Base-by-base conservation (phyloP, 1,139 yeast species). In the Candida sojae region DNA sequence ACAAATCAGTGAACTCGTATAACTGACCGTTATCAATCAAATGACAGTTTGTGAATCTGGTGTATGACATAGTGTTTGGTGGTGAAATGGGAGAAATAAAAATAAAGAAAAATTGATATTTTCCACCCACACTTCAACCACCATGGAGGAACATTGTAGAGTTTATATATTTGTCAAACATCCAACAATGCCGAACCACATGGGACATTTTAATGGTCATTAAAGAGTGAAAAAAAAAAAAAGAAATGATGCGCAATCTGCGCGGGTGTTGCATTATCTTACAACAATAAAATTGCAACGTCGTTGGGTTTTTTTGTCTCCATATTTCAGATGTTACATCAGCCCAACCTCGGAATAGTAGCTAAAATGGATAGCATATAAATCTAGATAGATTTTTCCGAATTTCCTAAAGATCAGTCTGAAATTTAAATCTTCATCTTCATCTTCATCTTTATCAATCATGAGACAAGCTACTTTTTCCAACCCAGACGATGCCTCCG, bases 1-100 rank as follows among this genome's bases (percentile, higher is more conserved):
- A 80, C 45, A 82, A 64, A 51, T 80, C 84, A 21, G 66, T 62
- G 48, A 66, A 60, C 35, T 63, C 59, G 48, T 61, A 61, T 38
- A 79, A 62, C 48, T 62, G 61, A 5, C 85, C 85, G 48, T 76
- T 70, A 52, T 81, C 85, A 46, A 82, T 75, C 47, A 82, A 67
- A 42, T 71, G 68, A 56, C 85, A 75, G 61, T 82, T 82, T 43
- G 81, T 76, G 57, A 80, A 79, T 56, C 51, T 55, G 7, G 58
- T 55, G 43, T 42, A 49, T 32, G 46, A 43, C 34, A 44, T 44
- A 30, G 39, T 31, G 23, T 6, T 26, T 9, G 11, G 39, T 6
- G 25, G 39, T 6, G 4, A n/a, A 3, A 4, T 9, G 21, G 21
- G 21, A 17, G 3, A 17, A 17, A 17, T 17, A 17, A 23, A 25